Conservation (phyloP, 2,329 filamentous ascomycete genomes). For the Arachnopeziza araneosa region DNA sequence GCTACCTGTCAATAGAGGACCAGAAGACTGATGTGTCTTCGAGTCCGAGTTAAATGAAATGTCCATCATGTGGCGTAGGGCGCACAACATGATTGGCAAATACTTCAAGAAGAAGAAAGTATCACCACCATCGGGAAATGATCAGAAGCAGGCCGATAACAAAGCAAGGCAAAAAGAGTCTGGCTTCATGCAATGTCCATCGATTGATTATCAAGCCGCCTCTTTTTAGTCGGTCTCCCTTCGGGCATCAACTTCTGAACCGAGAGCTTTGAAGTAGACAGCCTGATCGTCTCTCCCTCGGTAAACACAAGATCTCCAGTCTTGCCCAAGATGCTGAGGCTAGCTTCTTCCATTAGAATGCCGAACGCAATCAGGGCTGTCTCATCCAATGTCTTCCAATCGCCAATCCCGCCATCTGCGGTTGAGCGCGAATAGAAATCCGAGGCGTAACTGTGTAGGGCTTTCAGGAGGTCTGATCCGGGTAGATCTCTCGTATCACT, state of each 20-base stretch:
- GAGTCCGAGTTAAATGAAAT: not conserved
- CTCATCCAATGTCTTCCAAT: slow-evolving; percentile 65
- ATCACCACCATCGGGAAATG: not conserved
- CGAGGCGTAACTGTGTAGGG: slow-evolving; percentile 62
- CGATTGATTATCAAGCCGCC: not conserved
- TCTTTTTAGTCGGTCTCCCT: not conserved
- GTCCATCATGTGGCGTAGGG: not conserved
- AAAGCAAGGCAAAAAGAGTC: not conserved
- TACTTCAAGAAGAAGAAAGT: not conserved
- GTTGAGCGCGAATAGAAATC: slow-evolving; percentile 51
- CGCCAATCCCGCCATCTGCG: slow-evolving; percentile 25
- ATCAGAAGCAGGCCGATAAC: not conserved
- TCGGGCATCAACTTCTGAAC: not conserved
- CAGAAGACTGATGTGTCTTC: too few relatives aligned
- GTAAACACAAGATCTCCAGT: slow-evolving; percentile 68
- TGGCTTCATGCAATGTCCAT: not conserved
- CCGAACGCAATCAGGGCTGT: slow-evolving; percentile 71
- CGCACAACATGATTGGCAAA: not conserved
- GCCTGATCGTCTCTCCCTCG: slow-evolving; percentile 38
- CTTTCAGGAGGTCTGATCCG: slow-evolving; percentile 63
- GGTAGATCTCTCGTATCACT: slow-evolving; percentile 54
- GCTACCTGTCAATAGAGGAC: too few relatives aligned
- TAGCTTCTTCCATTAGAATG: slow-evolving; percentile 67
- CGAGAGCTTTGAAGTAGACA: not conserved
- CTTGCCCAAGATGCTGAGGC: slow-evolving; percentile 53